Percentiles rank a stretch among this genome's conserved stretches.
Conservation (phyloP, 345 rosid genomes). For the Durio zibethinus region DNA sequence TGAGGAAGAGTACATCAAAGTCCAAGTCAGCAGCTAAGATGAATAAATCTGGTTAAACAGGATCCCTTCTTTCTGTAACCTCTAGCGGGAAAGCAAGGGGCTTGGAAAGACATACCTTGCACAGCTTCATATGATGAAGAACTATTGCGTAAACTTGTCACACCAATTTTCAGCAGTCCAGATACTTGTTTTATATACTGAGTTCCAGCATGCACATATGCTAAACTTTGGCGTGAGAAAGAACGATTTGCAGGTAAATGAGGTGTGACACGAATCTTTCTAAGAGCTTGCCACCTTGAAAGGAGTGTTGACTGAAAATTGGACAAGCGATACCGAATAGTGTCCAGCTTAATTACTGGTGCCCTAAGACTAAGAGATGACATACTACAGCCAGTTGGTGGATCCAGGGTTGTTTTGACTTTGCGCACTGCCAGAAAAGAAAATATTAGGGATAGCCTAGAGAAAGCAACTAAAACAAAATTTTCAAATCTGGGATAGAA, state of each 20-base stretch:
- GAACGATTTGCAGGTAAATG: slow-evolving; percentile 66
- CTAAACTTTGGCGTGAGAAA: slow-evolving; percentile 82
- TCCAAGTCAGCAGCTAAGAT: background rate
- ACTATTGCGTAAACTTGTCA: slow-evolving; percentile 81
- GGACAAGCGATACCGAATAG: slow-evolving; percentile 57
- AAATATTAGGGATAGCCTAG: slow-evolving; percentile 15
- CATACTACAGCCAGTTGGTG: slow-evolving; percentile 81
- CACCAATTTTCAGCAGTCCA: slow-evolving; percentile 88
- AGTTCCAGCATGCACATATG: slow-evolving; percentile 90
- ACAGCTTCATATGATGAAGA: slow-evolving; percentile 82
- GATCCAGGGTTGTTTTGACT: slow-evolving; percentile 72
- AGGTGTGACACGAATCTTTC: slow-evolving; percentile 51
- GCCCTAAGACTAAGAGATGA: slow-evolving; percentile 60
- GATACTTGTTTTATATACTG: slow-evolving; percentile 90
- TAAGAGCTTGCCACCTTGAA: slow-evolving; percentile 73
- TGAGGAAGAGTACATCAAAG: background rate
- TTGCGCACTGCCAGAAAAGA: slow-evolving; percentile 62
- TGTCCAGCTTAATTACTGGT: slow-evolving; percentile 51
- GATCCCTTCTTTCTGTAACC: background rate
- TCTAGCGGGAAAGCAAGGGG: background rate
- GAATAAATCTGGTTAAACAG: background rate
- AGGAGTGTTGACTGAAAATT: slow-evolving; percentile 51
- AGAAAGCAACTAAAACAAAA: slow-evolving; percentile 13
- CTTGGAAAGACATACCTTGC: slow-evolving; percentile 59
- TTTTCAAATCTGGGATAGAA: slow-evolving; percentile 12